Evolutionary conservation across 345 rosid species (phyloP).

Genomic region (Passiflora organensis): DNA sequence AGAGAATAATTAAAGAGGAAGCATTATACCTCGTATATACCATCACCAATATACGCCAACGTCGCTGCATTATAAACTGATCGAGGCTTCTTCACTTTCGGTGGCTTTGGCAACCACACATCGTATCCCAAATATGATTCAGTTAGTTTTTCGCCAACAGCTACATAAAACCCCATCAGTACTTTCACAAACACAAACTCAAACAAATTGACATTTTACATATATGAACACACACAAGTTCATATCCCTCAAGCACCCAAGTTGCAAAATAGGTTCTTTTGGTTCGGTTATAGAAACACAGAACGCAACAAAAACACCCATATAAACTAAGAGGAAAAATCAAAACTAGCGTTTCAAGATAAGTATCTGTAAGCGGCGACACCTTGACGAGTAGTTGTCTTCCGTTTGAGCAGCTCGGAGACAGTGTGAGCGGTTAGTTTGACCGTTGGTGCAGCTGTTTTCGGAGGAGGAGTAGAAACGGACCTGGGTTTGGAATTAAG

Average conservation of each 20-base stretch:
- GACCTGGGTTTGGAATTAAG: constrained; percentile 16
- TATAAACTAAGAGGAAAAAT: no score
- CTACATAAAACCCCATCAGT: constrained; percentile 16
- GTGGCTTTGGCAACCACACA: constrained; percentile 52
- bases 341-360: no score
- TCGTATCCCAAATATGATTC: constrained; percentile 56
- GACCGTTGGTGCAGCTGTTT: constrained; percentile 17
- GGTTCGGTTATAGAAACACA: background rate
- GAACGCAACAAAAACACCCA: background rate
- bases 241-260: background rate
- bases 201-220: background rate
- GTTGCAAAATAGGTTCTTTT: background rate
- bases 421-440: constrained; percentile 36
- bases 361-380: background rate
- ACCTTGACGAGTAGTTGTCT: constrained; percentile 37
- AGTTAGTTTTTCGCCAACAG: constrained; percentile 17
- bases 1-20: background rate
- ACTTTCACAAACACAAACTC: background rate
- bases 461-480: constrained; percentile 18
- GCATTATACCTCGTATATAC: constrained; percentile 60
- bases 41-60: constrained; percentile 56
- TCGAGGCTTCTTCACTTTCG: constrained; percentile 65
- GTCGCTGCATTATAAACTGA: constrained; percentile 41
- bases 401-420: constrained; percentile 55
- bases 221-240: background rate